These are phyloP conservation scores for Spizellomyces punctatus DNA, from an alignment of 192 early-diverging fungal species.

Conservation along the genomic window DNA sequence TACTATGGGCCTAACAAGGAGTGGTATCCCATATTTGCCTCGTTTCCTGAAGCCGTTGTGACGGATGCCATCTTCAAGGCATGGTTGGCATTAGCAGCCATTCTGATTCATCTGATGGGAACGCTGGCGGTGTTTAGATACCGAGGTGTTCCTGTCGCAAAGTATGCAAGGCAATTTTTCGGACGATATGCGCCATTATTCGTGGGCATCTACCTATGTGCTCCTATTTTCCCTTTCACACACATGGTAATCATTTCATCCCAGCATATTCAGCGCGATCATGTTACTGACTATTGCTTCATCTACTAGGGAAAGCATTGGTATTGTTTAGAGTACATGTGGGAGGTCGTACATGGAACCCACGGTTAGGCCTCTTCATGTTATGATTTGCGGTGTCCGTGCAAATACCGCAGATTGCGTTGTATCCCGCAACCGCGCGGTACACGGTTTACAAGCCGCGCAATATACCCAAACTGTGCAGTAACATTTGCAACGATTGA, in stretches of 20 bases:
- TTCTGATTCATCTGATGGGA: not conserved
- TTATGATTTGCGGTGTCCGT: no score
- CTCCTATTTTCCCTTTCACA: constrained; percentile 11
- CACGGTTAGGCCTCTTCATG: not conserved
- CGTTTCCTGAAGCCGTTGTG: not conserved
- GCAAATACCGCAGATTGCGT: no score
- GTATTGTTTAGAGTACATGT: constrained; percentile 1
- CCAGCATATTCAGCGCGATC: not conserved
- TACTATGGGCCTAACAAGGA: not conserved
- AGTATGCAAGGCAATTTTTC: not conserved
- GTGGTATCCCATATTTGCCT: constrained; percentile 1
- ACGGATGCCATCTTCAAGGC: not conserved
- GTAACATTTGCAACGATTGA: no score
- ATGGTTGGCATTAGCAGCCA: not conserved
- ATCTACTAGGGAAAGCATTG: not conserved
- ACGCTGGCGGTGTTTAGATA: not conserved
- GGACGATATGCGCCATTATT: not conserved
- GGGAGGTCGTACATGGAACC: not conserved
- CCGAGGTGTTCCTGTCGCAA: not conserved
- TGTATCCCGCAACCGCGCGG: no score
- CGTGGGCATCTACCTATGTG: constrained; percentile 1
- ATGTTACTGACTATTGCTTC: not conserved
- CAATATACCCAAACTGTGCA: no score
- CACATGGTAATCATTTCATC: not conserved
- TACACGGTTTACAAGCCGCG: no score